phyloP scores from a whole-genome alignment of 306 rosid species.

The Begonia fuchsioides region DNA sequence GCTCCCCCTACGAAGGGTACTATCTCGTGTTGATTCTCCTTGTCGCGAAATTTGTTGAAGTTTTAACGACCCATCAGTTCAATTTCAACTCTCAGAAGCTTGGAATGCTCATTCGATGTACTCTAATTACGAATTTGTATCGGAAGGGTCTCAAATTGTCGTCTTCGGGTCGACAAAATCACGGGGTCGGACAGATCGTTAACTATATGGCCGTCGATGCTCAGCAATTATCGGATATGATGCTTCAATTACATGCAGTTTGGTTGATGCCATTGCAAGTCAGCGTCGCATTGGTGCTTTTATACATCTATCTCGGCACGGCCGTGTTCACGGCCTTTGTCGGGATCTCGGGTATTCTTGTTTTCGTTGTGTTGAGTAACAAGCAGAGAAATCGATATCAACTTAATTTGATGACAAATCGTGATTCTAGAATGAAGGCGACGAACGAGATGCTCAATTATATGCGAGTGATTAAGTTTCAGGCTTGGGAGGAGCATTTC shows the following conservation, averaged over 20 bases:
- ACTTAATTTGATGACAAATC: constrained; percentile 55
- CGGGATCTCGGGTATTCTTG: constrained; percentile 33
- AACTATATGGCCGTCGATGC: constrained; percentile 96
- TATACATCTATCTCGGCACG: constrained; percentile 45
- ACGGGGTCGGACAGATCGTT: constrained; percentile 86
- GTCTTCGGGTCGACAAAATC: constrained; percentile 68
- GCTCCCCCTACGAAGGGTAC: constrained; percentile 70
- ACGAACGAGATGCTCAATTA: constrained; percentile 91
- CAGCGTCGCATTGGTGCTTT: constrained; percentile 37
- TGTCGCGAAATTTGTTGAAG: constrained; percentile 57
- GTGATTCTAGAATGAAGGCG: constrained; percentile 88
- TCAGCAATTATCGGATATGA: constrained; percentile 86
- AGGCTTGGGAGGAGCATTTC: constrained; percentile 95
- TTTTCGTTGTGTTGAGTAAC: constrained; percentile 29
- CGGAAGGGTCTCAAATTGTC: constrained; percentile 72
- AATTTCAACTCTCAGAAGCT: constrained; percentile 82
- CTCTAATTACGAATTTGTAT: constrained; percentile 71
- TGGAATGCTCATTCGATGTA: constrained; percentile 79
- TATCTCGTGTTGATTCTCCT: constrained; percentile 58
- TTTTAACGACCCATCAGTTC: constrained; percentile 61
- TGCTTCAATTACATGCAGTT: constrained; percentile 65
- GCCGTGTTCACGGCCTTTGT: constrained; percentile 35
- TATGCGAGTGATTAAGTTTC: constrained; percentile 95
- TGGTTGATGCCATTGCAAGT: constrained; percentile 95
- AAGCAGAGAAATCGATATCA: constrained; percentile 43